Evolutionary conservation across 108 stramenopile genomes (phyloP), one percentile per base, ranked within the genome.

Genomic region (Nitzschia sp.): DNA sequence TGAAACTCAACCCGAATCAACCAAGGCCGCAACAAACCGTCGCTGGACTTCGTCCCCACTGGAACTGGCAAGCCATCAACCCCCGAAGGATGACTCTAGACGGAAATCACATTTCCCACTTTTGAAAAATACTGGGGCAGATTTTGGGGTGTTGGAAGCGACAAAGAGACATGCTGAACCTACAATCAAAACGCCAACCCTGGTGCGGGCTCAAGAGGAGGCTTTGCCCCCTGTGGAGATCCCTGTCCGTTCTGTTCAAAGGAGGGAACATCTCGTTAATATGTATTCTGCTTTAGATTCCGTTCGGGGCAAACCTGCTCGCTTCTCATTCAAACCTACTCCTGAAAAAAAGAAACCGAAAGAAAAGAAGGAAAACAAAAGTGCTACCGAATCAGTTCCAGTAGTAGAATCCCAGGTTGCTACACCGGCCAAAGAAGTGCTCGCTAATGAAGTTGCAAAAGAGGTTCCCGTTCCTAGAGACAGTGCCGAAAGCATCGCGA

Each of bases 261-360:
- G 17, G n/a, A 20, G 19, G 43, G 43, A 43, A 20, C 37, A 62
- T 46, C 17, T 62, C 11, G 41, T 46, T 7, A 38, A 41, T 2
- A 10, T 62, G 43, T 62, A 62, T 21, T 22, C 42, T 21, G 37
- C 61, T 0, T 46, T 62, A 10, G 21, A 62, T 40, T 19, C 61
- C 14, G 61, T 62, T 19, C 37, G 15, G 10, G 61, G 61, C 20
- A 40, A 25, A 15, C 61, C 61, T 21, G 20, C 61, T 43, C 41
- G 43, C 22, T 24, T 24, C 22, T 12, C 12, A 2, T 54, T 54
- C 53, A 5, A 34, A 34, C 29, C 29, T 34, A 54, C 20, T 3
- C 20, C 53, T 3, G 20, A 54, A 24, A 54, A 54, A 8, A 54
- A 20, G 19, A 22, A 20, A 21, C 15, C 22, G 8, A 20, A 54